phyloP scores from a whole-genome alignment of 176 grass and related monocot genomes.

The Aegilops umbellulata region DNA sequence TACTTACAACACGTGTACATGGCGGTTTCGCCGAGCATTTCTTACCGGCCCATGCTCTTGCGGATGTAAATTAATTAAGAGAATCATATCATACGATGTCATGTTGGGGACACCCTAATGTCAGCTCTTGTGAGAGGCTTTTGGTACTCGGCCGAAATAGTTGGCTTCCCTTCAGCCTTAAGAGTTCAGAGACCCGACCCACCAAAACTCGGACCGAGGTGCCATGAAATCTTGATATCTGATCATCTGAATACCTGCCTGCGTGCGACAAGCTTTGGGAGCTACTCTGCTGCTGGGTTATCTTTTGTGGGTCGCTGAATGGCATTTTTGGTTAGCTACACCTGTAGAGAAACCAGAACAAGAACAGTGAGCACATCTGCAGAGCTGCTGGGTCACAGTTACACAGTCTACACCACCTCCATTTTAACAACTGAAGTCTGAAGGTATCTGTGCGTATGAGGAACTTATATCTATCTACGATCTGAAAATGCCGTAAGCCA shows the following conservation, averaged over 20 bases:
- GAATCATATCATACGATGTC: conserved; percentile 19
- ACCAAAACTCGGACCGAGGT: neutral
- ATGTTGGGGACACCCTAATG: conserved; percentile 4
- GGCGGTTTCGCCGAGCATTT: neutral
- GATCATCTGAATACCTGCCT: neutral
- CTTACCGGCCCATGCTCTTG: conserved; percentile 6
- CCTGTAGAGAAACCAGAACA: conserved; percentile 14
- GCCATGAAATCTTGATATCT: conserved; percentile 9
- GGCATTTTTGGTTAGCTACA: conserved; percentile 3
- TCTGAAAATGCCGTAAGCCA: neutral
- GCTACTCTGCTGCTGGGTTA: conserved; percentile 15
- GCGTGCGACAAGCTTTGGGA: neutral
- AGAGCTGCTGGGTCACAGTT: neutral
- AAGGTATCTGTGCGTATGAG: neutral
- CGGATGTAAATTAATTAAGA: neutral
- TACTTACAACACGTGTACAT: conserved; percentile 42
- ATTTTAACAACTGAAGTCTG: neutral
- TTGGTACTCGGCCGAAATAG: neutral
- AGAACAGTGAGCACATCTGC: conserved; percentile 6
- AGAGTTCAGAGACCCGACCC: neutral
- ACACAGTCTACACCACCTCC: neutral
- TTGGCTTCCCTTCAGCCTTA: neutral
- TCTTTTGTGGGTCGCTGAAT: conserved; percentile 21
- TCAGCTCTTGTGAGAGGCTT: neutral
- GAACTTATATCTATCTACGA: neutral